Base-by-base conservation (phyloP, 441 rosid genomes). In the Bocquillonia castaneifolia region DNA sequence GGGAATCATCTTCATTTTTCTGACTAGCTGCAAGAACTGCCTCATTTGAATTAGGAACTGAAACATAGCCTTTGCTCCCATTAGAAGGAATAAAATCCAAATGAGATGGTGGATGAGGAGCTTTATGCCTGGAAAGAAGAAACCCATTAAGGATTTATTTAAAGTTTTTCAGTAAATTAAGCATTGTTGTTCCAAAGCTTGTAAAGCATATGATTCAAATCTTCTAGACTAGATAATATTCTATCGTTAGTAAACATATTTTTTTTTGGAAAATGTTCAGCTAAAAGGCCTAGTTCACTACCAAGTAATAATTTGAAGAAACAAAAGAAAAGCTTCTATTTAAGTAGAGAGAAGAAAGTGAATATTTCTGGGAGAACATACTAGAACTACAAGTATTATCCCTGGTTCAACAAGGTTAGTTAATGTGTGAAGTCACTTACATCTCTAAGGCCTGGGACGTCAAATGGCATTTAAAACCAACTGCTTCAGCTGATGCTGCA, bases 61-160 rank as follows among this genome's bases (percentile, higher is more conserved):
- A 79, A 54, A 76, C 63, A 60, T 67, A 71, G 53, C 64, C 79
- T 70, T 76, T 63, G 73, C 73, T 81, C 73, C 80, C 77, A 74
- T 69, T 74, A 62, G 77, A 78, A 70, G 59, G 71, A 71, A 77
- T 52, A 71, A 83, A 81, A 76, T 86, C 90, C 25, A 86, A 66
- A 69, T 96, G 97, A 69, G 81, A 80, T 53, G 91, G 97, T 47
- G 98, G 97, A 65, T 79, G 77, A 73, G 92, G 90, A 76, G 87
- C 88, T 82, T 84, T 88, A 80, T 86, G 88, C 78, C 97, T 77
- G 45, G 85, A 78, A 74, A 82, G 84, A 74, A 93, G 95, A 83
- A 85, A 86, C 39, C 97, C 98, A 77, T 93, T 89, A 65, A 91
- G 88, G 73, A 89, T 76, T 77, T 91, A 95, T 68, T 91, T 91